Conservation (phyloP, 306 rosid species). For the Carpinus viminea region DNA sequence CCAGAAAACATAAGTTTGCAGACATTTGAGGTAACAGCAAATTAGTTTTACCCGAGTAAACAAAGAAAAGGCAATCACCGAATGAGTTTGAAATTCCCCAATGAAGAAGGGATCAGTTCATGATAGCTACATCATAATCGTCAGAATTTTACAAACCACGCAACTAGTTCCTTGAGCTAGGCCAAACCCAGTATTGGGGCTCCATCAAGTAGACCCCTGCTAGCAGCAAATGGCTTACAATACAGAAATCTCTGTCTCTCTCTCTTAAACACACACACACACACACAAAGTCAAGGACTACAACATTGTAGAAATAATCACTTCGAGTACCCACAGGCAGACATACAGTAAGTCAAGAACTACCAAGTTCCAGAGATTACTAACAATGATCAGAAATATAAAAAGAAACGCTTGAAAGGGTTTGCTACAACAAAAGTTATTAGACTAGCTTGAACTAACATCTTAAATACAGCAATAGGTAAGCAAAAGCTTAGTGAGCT, state of each 20-base stretch:
- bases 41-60: no score
- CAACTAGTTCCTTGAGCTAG: neutral
- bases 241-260: neutral
- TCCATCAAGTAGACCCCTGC: neutral
- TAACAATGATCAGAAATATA: neutral
- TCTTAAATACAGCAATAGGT: constrained; percentile 1
- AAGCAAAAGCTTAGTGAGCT: constrained; percentile 32
- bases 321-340: neutral
- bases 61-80: no score
- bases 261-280: neutral
- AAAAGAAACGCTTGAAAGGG: neutral
- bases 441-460: constrained; percentile 30
- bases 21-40: no score
- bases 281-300: neutral
- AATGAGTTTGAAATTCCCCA: no score
- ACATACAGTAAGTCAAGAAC: neutral
- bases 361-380: neutral
- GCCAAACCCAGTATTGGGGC: neutral
- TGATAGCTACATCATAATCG: neutral
- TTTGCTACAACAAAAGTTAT: neutral
- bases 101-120: no score
- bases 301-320: neutral
- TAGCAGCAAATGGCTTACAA: neutral
- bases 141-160: neutral
- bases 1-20: no score